These are phyloP conservation scores for Phyllosticta paracitricarpa DNA, from an alignment of 2,329 filamentous ascomycete species.

Conservation along the genomic window DNA sequence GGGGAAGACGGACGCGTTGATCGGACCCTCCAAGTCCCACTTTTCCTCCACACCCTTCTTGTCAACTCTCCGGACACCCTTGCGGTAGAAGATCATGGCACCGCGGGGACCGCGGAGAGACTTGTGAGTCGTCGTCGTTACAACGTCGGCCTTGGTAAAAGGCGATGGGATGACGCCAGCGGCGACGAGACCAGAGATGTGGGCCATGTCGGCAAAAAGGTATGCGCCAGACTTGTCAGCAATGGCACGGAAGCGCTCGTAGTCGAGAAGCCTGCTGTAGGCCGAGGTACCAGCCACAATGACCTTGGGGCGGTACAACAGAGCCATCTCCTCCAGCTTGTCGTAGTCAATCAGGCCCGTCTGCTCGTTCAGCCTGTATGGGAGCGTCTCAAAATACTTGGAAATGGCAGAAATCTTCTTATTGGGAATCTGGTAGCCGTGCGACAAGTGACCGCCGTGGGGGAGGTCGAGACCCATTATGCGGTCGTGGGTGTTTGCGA, in stretches of 20 bases:
- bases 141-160: conserved; percentile 86
- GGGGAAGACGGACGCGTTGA: conserved; percentile 99
- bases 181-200: conserved; percentile 93
- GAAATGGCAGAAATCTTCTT: conserved; percentile 84
- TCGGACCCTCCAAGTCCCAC: conserved; percentile 90
- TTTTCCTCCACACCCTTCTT: conserved; percentile 85
- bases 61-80: conserved; percentile 83
- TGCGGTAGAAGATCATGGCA: conserved; percentile 99
- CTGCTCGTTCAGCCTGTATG: conserved; percentile 79
- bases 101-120: conserved; percentile 93
- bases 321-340: conserved; percentile 76
- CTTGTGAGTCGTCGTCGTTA: conserved; percentile 99
- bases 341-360: conserved; percentile 98
- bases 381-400: conserved; percentile 98
- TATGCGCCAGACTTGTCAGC: conserved; percentile 90
- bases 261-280: conserved; percentile 97
- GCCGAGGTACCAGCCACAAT: conserved; percentile 94
- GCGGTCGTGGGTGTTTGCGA: conserved; percentile 86
- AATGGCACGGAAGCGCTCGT: conserved; percentile 90
- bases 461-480: conserved; percentile 96
- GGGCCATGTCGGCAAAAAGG: conserved; percentile 94
- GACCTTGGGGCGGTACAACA: conserved; percentile 90
- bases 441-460: conserved; percentile 89
- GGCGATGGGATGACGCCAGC: conserved; percentile 88
- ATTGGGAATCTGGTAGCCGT: conserved; percentile 92